These are phyloP conservation scores for Dryas alaskensis DNA, from an alignment of 306 rosid species.

Conservation along the genomic window DNA sequence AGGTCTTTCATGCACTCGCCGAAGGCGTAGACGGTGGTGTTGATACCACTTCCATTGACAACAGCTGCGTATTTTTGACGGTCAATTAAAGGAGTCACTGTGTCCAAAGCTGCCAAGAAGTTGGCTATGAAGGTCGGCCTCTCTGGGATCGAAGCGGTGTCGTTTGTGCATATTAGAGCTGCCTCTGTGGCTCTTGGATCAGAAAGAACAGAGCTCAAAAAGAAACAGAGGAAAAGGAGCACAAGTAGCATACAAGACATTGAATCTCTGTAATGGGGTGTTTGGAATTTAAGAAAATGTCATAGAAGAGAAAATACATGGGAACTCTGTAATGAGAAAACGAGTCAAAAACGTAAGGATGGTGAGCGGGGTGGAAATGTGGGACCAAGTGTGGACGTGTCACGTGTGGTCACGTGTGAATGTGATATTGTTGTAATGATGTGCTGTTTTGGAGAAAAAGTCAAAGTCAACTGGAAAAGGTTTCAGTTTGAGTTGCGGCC, in stretches of 20 bases:
- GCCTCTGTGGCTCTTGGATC: conserved; percentile 56
- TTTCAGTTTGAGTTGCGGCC: background rate
- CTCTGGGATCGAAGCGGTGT: conserved; percentile 28
- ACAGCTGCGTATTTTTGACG: conserved; percentile 33
- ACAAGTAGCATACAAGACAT: conserved; percentile 12
- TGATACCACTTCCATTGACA: conserved; percentile 38
- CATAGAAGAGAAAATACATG: no score
- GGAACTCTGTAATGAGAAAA: no score
- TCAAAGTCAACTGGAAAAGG: background rate
- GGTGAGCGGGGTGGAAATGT: background rate
- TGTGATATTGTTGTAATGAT: no score
- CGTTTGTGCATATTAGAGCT: conserved; percentile 51
- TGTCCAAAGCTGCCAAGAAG: conserved; percentile 49
- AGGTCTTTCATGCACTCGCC: conserved; percentile 73
- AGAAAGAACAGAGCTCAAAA: conserved; percentile 14
- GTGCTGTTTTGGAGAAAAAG: background rate
- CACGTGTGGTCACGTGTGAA: background rate
- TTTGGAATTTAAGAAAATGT: background rate
- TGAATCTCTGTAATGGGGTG: background rate
- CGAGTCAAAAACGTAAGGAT: no score
- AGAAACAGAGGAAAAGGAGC: conserved; percentile 20
- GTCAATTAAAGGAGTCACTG: conserved; percentile 38
- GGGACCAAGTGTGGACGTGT: background rate
- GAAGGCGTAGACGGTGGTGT: conserved; percentile 46
- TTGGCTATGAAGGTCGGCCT: conserved; percentile 40